A percentile compares a stretch with the other conserved stretches of the same genome.
phyloP scores from a whole-genome alignment of 768 basidiomycete genomes.

The Boletus reticuloceps region DNA sequence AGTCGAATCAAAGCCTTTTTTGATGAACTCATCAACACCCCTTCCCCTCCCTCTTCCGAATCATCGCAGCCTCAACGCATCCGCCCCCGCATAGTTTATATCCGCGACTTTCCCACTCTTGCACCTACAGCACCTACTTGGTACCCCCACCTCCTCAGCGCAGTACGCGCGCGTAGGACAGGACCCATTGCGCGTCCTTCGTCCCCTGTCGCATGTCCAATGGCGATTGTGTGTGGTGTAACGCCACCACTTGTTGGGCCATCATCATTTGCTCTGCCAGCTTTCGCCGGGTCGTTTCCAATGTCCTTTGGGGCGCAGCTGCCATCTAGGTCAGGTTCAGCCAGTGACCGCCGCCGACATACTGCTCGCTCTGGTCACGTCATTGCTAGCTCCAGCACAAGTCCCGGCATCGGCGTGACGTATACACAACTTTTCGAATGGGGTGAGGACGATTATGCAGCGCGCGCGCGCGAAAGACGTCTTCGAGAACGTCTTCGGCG shows the following conservation, averaged over 20 bases:
- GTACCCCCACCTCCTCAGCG: slow-evolving; percentile 77
- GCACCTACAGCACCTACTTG: slow-evolving; percentile 69
- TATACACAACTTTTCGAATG: slow-evolving; percentile 41
- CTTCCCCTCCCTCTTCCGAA: slow-evolving; percentile 31
- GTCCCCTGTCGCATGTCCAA: slow-evolving; percentile 64
- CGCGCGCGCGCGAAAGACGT: slow-evolving; percentile 67
- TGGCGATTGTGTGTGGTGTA: slow-evolving; percentile 85
- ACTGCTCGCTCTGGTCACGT: slow-evolving; percentile 19
- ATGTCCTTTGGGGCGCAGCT: slow-evolving; percentile 11
- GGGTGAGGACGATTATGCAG: slow-evolving; percentile 65
- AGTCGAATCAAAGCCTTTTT: slow-evolving; percentile 71
- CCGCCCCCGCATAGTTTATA: slow-evolving; percentile 74
- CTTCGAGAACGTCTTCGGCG: slow-evolving; percentile 66
- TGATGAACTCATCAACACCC: slow-evolving; percentile 70
- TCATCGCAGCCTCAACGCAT: slow-evolving; percentile 20
- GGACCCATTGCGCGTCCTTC: slow-evolving; percentile 59
- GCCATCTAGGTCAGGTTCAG: neutral
- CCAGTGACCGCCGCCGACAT: slow-evolving; percentile 12
- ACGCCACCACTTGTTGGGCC: slow-evolving; percentile 71
- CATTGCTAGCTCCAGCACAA: slow-evolving; percentile 33
- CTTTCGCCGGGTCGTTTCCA: slow-evolving; percentile 12
- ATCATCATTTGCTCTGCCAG: slow-evolving; percentile 16
- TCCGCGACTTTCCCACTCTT: slow-evolving; percentile 79
- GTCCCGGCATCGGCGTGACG: slow-evolving; percentile 19
- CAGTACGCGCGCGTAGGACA: slow-evolving; percentile 74